Evolutionary conservation across 805 yeast genomes (phyloP).

Genomic region (Starmerella scarabaei): DNA sequence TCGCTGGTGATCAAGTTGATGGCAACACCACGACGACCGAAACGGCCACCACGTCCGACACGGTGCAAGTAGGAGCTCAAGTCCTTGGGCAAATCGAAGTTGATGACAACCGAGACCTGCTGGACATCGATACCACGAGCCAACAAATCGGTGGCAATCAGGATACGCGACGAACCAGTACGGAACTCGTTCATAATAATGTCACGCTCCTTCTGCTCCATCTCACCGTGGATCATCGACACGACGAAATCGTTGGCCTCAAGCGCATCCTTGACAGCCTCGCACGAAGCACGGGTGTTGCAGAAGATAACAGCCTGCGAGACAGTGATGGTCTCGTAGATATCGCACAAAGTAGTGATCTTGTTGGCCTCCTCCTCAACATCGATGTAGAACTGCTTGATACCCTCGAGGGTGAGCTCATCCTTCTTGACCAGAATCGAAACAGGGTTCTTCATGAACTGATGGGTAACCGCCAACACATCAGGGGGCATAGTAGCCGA

Average conservation of each 20-base stretch:
- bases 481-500: conserved; percentile 92
- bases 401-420: conserved; percentile 90
- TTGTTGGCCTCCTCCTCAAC: conserved; percentile 91
- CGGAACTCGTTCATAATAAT: conserved; percentile 91
- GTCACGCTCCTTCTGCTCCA: conserved; percentile 89
- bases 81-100: conserved; percentile 82
- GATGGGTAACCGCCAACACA: conserved; percentile 78
- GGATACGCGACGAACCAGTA: conserved; percentile 82
- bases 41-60: conserved; percentile 97
- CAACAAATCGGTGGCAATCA: conserved; percentile 88
- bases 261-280: conserved; percentile 67
- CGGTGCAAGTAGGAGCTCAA: conserved; percentile 93
- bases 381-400: conserved; percentile 80
- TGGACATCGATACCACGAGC: conserved; percentile 98
- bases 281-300: conserved; percentile 90
- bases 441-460: conserved; percentile 91
- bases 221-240: conserved; percentile 89
- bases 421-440: conserved; percentile 90
- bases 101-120: conserved; percentile 88
- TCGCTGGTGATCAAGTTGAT: conserved; percentile 80
- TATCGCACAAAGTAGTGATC: conserved; percentile 85
- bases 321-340: conserved; percentile 88
- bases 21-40: conserved; percentile 97
- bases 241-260: conserved; percentile 76
- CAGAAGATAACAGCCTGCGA: conserved; percentile 98